Conservation (phyloP, 495 filamentous ascomycete genomes). For the Annulohypoxylon bovei region DNA sequence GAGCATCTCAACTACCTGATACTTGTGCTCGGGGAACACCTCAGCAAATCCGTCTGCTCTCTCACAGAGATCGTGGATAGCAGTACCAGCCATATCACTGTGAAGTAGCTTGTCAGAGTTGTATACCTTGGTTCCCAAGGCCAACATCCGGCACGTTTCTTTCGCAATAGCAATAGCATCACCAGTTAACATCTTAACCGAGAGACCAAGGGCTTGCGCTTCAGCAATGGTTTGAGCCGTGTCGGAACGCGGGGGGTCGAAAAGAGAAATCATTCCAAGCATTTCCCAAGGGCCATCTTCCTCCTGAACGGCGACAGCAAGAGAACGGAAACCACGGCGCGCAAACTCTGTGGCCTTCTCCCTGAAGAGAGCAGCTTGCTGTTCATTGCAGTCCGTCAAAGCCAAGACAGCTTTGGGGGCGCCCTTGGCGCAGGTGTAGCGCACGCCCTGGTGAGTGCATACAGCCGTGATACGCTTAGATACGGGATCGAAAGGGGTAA, state of each 20-base stretch:
- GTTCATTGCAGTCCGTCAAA: conserved; percentile 73
- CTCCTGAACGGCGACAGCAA: conserved; percentile 86
- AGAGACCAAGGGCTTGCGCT: conserved; percentile 82
- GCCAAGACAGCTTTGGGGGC: conserved; percentile 83
- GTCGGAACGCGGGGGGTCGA: conserved; percentile 87
- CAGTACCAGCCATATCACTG: conserved; percentile 87
- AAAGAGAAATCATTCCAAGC: conserved; percentile 90
- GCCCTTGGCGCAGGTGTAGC: conserved; percentile 86
- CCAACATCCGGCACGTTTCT: conserved; percentile 86
- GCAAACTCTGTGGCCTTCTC: conserved; percentile 89
- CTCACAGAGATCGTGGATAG: conserved; percentile 91
- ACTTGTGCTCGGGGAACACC: conserved; percentile 97
- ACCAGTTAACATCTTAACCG: conserved; percentile 94
- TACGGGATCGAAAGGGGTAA: conserved; percentile 90
- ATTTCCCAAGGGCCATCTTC: conserved; percentile 81
- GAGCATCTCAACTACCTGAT: conserved; percentile 94
- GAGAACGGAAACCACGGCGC: conserved; percentile 85
- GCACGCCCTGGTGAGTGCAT: conserved; percentile 77
- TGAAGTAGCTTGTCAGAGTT: conserved; percentile 84
- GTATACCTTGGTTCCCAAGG: conserved; percentile 90
- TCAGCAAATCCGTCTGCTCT: conserved; percentile 92
- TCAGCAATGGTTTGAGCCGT: conserved; percentile 87
- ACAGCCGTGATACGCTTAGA: conserved; percentile 88
- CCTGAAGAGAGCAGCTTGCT: conserved; percentile 79
- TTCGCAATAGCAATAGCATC: conserved; percentile 91